A percentile compares a stretch with the other conserved stretches of the same genome.
phyloP scores from a whole-genome alignment of 352 stramenopile genomes.

The Phytophthora ramorum region DNA sequence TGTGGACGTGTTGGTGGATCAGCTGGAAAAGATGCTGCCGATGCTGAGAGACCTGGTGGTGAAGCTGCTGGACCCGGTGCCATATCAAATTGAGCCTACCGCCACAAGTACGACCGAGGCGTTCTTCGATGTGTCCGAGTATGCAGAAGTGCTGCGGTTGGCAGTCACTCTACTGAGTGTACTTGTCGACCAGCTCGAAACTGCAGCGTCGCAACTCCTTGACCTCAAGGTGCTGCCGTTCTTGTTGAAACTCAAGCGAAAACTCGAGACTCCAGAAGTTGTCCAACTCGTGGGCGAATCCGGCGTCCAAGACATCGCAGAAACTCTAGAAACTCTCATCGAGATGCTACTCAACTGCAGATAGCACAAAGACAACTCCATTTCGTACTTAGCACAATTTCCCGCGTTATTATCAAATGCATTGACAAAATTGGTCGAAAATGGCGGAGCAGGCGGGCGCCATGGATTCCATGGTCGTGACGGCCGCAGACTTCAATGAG shows the following conservation, averaged over 20 bases:
- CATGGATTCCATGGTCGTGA: conserved; percentile 54
- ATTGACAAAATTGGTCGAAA: neutral
- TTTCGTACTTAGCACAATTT: conserved; percentile 27
- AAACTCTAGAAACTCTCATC: conserved; percentile 46
- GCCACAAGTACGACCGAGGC: neutral
- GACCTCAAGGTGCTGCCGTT: conserved; percentile 45
- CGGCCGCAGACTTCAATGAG: conserved; percentile 54
- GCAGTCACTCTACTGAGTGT: conserved; percentile 59
- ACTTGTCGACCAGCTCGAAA: conserved; percentile 52
- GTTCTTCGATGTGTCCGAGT: conserved; percentile 45
- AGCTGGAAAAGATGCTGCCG: conserved; percentile 35
- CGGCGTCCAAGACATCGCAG: conserved; percentile 34
- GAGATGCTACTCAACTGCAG: conserved; percentile 34
- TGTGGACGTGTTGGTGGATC: conserved; percentile 36
- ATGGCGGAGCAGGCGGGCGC: conserved; percentile 33
- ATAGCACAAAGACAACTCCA: conserved; percentile 12
- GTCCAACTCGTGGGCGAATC: conserved; percentile 26
- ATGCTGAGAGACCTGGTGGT: conserved; percentile 49
- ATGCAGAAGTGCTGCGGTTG: conserved; percentile 65
- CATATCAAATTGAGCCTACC: conserved; percentile 5
- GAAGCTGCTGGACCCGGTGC: conserved; percentile 32
- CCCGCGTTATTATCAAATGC: neutral
- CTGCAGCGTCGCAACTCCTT: conserved; percentile 41
- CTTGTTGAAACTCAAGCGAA: conserved; percentile 43
- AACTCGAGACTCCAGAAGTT: conserved; percentile 27